Evolutionary conservation across 768 basidiomycete genomes (phyloP), one percentile per base, ranked within the genome.

Genomic region (Goffeauzyma gilvescens): DNA sequence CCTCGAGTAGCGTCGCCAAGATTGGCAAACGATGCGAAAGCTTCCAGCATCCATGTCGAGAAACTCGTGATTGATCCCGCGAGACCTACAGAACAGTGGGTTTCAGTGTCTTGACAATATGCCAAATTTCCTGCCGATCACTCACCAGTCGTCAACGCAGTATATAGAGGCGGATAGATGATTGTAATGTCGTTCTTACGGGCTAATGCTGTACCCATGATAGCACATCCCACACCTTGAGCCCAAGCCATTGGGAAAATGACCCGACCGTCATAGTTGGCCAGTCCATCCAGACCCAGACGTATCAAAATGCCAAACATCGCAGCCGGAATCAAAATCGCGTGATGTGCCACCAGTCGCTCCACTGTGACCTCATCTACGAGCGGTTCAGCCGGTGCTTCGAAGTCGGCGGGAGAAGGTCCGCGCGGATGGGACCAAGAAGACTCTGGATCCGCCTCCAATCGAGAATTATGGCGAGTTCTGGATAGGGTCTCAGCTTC

Each of bases 31-130:
- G 85, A 80, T 41, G 71, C 63, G 55, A 90, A 96, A 0, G 85
- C 64, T 48, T 89, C 83, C 8, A 82, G 58, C 63, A 95, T 84
- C 93, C 93, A 96, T 27, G 78, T 74, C 13, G 89, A 93, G 67
- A 96, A 96, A 2, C 87, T 95, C 8, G 93, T 98, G 53, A 96
- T 64, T 1, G 85, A 90, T 3, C 90, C 93, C 57, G 93, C 96
- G 62, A 95, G 85, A 12, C 85, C 87, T 79, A 46, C 20, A 20
- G 15, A 12, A 17, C 14, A 24, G 21, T 8, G 4, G 20, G 7
- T 38, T 24, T 7, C 3, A 38, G 21, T 24, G n/a, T 13, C 24
- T 24, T 6, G 21, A 12, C 5, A 15, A 21, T 12, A 17, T 6
- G n/a, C n/a, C n/a, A n/a, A 35, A 8, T 18, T 14, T 14, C 8